phyloP scores from a whole-genome alignment of 2,329 filamentous ascomycete species.

The Colletotrichum liaoningense region DNA sequence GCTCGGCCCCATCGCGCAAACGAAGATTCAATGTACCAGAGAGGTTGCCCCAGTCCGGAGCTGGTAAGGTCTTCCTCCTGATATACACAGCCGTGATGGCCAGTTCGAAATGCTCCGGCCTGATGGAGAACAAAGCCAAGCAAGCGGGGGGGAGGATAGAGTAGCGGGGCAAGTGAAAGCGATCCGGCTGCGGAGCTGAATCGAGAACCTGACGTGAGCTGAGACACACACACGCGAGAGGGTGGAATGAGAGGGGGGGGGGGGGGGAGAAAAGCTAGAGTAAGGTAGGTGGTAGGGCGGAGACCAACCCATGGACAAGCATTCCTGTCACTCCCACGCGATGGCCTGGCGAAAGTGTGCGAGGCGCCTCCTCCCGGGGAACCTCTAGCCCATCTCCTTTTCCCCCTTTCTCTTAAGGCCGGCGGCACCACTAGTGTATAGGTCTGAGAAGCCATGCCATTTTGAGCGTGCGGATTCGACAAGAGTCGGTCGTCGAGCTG shows the following conservation, averaged over 20 bases:
- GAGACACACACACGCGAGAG: constrained; percentile 28
- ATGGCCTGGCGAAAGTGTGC: neutral
- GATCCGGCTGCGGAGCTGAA: constrained; percentile 20
- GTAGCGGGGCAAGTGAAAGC: neutral
- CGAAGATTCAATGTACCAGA: neutral
- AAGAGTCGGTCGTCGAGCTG: neutral
- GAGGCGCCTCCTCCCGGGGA: neutral
- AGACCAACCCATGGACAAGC: constrained; percentile 5
- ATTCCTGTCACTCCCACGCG: neutral
- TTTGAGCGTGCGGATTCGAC: constrained; percentile 18
- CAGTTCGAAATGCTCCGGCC: neutral
- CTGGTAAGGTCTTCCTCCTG: neutral
- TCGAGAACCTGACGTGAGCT: constrained; percentile 19
- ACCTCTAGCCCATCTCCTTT: constrained; percentile 1
- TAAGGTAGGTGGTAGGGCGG: neutral
- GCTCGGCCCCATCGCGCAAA: neutral
- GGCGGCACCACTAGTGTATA: constrained; percentile 13
- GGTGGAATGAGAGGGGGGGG: neutral
- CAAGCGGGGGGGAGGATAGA: neutral
- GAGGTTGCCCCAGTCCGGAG: neutral
- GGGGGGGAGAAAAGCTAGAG: neutral
- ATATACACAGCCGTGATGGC: neutral
- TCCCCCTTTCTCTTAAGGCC: constrained; percentile 3
- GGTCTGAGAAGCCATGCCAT: constrained; percentile 13
- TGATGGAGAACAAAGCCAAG: neutral